Conservation (phyloP, 2,329 filamentous ascomycete genomes). For the Pseudogymnoascus sp. region DNA sequence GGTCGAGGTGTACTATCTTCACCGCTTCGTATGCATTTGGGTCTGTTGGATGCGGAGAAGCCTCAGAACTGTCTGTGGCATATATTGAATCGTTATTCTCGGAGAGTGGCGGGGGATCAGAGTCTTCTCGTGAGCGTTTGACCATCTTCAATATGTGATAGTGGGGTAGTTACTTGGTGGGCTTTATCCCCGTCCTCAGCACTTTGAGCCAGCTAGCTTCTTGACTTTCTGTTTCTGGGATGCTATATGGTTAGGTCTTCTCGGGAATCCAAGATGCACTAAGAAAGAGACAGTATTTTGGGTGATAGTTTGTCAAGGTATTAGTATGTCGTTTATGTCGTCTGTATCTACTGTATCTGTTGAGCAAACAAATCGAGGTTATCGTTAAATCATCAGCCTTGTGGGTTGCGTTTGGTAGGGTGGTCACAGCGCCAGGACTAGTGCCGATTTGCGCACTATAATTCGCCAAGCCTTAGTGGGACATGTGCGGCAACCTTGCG, state of each 20-base stretch:
- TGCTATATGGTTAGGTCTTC: not conserved
- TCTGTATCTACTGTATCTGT: not conserved
- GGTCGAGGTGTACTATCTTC: slow-evolving; percentile 56
- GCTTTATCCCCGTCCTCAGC: slow-evolving; percentile 6
- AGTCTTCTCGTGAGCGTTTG: slow-evolving; percentile 51
- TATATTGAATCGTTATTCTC: slow-evolving; percentile 7
- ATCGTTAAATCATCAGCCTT: slow-evolving; percentile 4
- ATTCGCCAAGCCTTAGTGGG: slow-evolving; percentile 1
- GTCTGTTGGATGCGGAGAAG: slow-evolving; percentile 25
- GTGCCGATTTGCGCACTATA: not conserved
- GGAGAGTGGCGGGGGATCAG: slow-evolving; percentile 31
- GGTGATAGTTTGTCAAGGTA: not conserved
- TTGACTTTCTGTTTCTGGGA: slow-evolving; percentile 16
- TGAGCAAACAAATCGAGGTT: not conserved
- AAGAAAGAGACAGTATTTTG: not conserved
- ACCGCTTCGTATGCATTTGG: slow-evolving; percentile 26
- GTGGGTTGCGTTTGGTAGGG: not conserved
- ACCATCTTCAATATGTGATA: slow-evolving; percentile 38
- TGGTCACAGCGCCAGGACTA: not conserved
- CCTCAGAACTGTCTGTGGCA: slow-evolving; percentile 13
- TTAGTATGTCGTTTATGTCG: slow-evolving; percentile 1
- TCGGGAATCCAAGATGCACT: not conserved
- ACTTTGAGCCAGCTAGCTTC: slow-evolving; percentile 8
- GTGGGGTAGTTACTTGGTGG: slow-evolving; percentile 30
- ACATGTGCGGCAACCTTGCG: slow-evolving; percentile 7